These are phyloP conservation scores for Lenwebbia sp. DNA, from an alignment of 345 rosid species.

Conservation along the genomic window DNA sequence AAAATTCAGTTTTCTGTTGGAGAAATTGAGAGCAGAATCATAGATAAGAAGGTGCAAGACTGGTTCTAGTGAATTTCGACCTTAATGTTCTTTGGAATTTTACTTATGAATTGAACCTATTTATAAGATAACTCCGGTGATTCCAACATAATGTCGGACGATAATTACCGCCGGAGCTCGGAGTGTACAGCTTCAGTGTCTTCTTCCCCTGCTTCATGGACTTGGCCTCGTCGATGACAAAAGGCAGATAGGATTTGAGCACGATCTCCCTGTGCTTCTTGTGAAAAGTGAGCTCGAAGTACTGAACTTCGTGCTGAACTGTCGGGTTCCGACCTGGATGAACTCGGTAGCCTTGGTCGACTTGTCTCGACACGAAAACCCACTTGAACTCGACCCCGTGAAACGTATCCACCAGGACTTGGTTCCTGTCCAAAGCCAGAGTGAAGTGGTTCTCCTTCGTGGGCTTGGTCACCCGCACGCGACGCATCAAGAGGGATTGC, in stretches of 20 bases:
- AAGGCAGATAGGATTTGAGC: slow-evolving; percentile 38
- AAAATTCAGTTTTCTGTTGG: background rate
- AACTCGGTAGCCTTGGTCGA: slow-evolving; percentile 14
- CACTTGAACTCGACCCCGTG: slow-evolving; percentile 39
- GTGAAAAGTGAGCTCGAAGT: slow-evolving; percentile 37
- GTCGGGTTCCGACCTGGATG: slow-evolving; percentile 9
- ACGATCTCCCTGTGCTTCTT: slow-evolving; percentile 45
- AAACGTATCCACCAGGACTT: slow-evolving; percentile 34
- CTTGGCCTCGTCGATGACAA: slow-evolving; percentile 30
- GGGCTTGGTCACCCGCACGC: slow-evolving; percentile 34
- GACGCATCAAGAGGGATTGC: slow-evolving; percentile 20
- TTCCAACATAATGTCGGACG: too few relatives aligned
- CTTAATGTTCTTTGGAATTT: background rate
- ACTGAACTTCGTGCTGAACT: slow-evolving; percentile 13
- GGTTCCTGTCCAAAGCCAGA: slow-evolving; percentile 34
- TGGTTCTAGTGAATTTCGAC: background rate
- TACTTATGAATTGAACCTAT: background rate
- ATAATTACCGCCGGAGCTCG: background rate
- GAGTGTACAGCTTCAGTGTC: slow-evolving; percentile 44
- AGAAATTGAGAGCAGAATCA: background rate
- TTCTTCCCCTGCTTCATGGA: slow-evolving; percentile 27
- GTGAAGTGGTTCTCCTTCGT: slow-evolving; percentile 37
- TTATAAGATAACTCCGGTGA: background rate
- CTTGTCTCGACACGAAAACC: slow-evolving; percentile 18
- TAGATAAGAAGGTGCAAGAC: background rate